Base-by-base conservation (phyloP, 371 early-diverging fungal species). In the Haplosporangium sp. region DNA sequence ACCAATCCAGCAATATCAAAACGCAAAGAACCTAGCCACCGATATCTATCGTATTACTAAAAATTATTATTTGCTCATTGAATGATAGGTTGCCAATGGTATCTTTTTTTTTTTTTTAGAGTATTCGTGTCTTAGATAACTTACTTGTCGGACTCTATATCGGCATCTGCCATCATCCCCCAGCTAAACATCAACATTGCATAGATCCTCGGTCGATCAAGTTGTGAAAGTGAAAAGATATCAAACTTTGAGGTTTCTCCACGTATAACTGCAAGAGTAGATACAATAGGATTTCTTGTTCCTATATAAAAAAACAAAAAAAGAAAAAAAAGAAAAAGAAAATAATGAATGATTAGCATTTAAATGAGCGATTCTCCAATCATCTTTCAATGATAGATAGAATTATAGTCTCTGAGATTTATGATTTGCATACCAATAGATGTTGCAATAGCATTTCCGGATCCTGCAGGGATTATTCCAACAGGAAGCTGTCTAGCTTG, bases 131-230 rank as follows among this genome's bases (percentile, higher is more conserved):
- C 5, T 53, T n/a, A 6, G 15, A 37, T 27, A 10, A 20, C 69
- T 2, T 79, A 74, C 81, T 61, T 74, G 58, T 79, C 74, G 1
- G 81, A 79, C 35, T 79, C 81, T 20, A 79, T 70, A 35, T 79
- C 81, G 0, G 81, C 57, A 38, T 79, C 81, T 1, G 74, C 72
- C 69, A 74, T 79, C 81, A 79, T 74, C 34, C 81, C 81, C 81
- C 74, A 79, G 57, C 71, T 71, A 59, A 79, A 79, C 34, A 71
- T 47, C 3, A 79, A 69, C 71, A 79, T 70, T 0, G 81, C 67
- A 42, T 74, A 79, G 20, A 74, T 67, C 27, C 69, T 66, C 7
- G 74, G 81, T n/a, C 71, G 71, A 40, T 74, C 62, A 17, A 19
- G 65, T 40, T 79, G 81, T 3, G 81, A 71, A 3, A 74, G 44